Percentiles rank a stretch among this genome's conserved stretches.
phyloP scores from a whole-genome alignment of 768 basidiomycete species.

The Termitomyces sp. region DNA sequence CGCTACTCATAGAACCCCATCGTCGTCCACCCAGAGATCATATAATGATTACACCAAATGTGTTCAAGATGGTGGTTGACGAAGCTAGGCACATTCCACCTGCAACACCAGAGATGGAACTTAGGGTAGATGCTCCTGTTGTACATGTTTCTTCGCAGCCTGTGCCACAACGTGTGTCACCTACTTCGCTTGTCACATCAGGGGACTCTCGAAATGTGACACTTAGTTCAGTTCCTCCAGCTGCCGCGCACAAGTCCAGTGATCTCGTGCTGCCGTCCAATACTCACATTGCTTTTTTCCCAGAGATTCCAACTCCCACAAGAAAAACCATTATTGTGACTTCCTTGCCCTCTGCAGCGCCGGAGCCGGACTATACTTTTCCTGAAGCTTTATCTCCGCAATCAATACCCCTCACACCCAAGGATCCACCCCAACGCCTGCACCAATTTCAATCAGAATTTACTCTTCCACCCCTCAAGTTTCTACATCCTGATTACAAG shows the following conservation, averaged over 20 bases:
- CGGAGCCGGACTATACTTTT: conserved; percentile 10
- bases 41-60: not conserved
- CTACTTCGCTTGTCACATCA: not conserved
- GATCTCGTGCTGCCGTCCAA: not conserved
- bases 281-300: not conserved
- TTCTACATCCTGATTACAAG: conserved; percentile 48
- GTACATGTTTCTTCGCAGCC: not conserved
- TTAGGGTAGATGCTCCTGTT: not conserved
- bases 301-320: not conserved
- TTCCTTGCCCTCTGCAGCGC: conserved; percentile 2
- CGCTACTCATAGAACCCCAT: conserved; percentile 8
- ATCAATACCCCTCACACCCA: conserved; percentile 5
- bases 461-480: conserved; percentile 48
- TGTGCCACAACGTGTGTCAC: not conserved
- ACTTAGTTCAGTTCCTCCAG: not conserved
- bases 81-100: not conserved
- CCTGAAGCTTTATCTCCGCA: conserved; percentile 2
- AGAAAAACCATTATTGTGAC: conserved; percentile 6
- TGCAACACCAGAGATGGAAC: not conserved
- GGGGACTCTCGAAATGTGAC: not conserved
- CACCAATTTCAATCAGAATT: conserved; percentile 42
- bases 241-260: not conserved
- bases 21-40: not conserved
- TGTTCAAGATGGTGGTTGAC: not conserved
- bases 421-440: conserved; percentile 21